Evolutionary conservation across 176 grass and related monocot species (phyloP).

Genomic region (Elymus sibiricus): DNA sequence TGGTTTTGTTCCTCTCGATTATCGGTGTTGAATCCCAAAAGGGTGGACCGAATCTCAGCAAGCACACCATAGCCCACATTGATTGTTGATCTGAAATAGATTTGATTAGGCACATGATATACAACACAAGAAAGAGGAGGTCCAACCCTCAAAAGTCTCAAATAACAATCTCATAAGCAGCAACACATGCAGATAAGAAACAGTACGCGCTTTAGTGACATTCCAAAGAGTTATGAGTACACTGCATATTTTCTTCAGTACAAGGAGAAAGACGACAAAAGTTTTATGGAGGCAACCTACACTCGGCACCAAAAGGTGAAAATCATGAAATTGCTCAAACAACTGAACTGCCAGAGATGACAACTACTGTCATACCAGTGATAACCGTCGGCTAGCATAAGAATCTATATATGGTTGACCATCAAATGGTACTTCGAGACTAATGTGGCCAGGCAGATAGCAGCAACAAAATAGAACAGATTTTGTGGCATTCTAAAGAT

Average conservation of each 20-base stretch:
- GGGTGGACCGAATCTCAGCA: too few relatives aligned
- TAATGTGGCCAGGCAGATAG: background rate
- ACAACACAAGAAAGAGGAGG: slow-evolving; percentile 1
- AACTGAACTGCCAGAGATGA: background rate
- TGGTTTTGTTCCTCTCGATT: too few relatives aligned
- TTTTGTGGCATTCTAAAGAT: background rate
- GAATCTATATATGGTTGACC: background rate
- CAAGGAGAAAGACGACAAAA: background rate
- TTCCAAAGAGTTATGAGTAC: background rate
- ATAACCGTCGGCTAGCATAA: background rate
- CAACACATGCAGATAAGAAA: slow-evolving; percentile 3
- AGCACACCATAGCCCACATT: too few relatives aligned
- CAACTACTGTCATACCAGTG: background rate
- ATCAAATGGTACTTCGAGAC: background rate
- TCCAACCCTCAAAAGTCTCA: background rate
- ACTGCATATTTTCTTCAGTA: background rate
- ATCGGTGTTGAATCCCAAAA: too few relatives aligned
- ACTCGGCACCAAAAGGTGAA: background rate
- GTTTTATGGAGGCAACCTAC: background rate
- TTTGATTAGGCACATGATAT: too few relatives aligned
- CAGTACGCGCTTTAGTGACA: too few relatives aligned
- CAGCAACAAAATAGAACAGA: background rate
- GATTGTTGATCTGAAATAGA: too few relatives aligned
- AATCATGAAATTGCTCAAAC: background rate
- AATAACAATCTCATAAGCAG: background rate